Evolutionary conservation across 225 moss, liverwort and hornwort species (phyloP), one percentile per base, ranked within the genome.

Genomic region (Bryoerythrophyllum caledonicum): DNA sequence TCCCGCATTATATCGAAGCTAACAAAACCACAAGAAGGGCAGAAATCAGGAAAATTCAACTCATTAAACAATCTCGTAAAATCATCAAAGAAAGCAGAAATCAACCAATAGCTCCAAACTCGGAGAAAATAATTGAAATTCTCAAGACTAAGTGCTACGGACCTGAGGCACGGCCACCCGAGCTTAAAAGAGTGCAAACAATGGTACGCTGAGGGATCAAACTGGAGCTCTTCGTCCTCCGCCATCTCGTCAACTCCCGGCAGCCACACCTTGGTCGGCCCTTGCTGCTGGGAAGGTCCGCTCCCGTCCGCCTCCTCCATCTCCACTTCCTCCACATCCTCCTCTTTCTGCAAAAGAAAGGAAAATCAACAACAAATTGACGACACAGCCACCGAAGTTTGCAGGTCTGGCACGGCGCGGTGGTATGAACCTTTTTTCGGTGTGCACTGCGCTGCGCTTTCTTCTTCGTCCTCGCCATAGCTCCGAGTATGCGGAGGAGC

Each of bases 141-240:
- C 52, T 8, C 8, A 53, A n/a, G 17, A 19, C 7, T 26, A 53
- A n/a, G n/a, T n/a, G n/a, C n/a, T n/a, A 4, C 56, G 12, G 62
- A 91, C 99, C 99, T 99, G 74, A 99, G 93, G 81, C 99, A 99
- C 1, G 99, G 99, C 99, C 99, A 99, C 15, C 95, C 93, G 17
- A 99, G 91, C 70, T 93, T 89, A 80, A 99, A 99, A 16, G 91
- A 89, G 73, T 99, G 99, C 13, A 99, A 61, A 60, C 95, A 99
- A 13, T 95, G 89, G 66, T 99, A 99, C 7, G 99, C 95, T 51
- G 95, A 86, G 15, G 99, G 93, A 63, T 99, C 95, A 63, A 91
- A 99, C 82, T 95, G 91, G 24, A 99, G 81, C 71, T 99, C 93
- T 64, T 99, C 99, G 66, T 93, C 99, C 6, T 92, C 99, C 49